Base-by-base conservation (phyloP, 2,329 filamentous ascomycete species). In the Fusarium tricinctum region DNA sequence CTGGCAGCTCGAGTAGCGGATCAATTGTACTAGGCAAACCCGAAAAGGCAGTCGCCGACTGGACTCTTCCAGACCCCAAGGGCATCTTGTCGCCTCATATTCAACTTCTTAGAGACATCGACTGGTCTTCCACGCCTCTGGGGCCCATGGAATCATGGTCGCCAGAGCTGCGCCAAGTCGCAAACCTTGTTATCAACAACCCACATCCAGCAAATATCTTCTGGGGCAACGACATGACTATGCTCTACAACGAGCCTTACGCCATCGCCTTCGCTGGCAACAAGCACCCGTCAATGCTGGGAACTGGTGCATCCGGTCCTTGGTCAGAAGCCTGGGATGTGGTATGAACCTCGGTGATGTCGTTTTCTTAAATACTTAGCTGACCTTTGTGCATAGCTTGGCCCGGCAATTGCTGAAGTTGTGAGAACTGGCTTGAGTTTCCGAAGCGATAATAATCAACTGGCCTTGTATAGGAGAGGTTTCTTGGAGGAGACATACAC, bases 171-270 rank as follows among this genome's bases (percentile, higher is more conserved):
- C 81, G 82, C 6, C 81, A 83, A 58, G 60, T 76, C 4, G 78
- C 75, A 15, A 80, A 81, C 20, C 71, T 82, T 0, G 74, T 77
- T 38, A 78, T 82, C 69, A 65, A 58, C 12, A 80, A 82, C 43
- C 78, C 78, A 0, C 74, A 77, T 28, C 84, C 85, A 1, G 82
- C 82, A 4, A 85, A 84, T 3, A 82, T 88, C 77, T 89, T 89
- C 71, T 89, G 88, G 87, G 88, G 88, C 3, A 81, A 80, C 17
- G 87, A 90, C 32, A 78, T 89, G 49, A 84, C 89, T 5, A 86
- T 87, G 52, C 84, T 90, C 5, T 90, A 90, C 76, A 90, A 90
- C 58, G 88, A 90, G 72, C 84, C 87, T 0, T 90, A 80, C 35
- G 77, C 89, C 47, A 76, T 80, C 40, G 74, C 85, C 39, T 82